These are phyloP conservation scores for Aspergillus novofumigatus DNA, from an alignment of 2,329 filamentous ascomycete species.

Conservation along the genomic window DNA sequence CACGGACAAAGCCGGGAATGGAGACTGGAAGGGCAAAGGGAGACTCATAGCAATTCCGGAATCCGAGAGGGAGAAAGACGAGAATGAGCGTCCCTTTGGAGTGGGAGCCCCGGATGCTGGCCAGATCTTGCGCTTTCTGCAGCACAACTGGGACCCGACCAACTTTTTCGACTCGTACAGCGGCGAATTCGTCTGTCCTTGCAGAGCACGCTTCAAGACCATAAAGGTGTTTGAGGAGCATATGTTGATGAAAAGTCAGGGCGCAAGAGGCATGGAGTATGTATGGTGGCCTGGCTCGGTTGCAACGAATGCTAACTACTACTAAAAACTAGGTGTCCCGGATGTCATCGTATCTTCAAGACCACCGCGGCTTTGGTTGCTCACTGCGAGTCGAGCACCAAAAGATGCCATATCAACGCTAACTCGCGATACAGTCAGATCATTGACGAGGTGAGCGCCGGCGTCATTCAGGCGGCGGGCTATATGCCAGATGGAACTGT, in stretches of 20 bases:
- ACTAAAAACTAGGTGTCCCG: slow-evolving; percentile 29
- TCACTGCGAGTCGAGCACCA: slow-evolving; percentile 37
- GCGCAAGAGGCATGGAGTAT: slow-evolving; percentile 16
- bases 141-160: slow-evolving; percentile 24
- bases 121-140: slow-evolving; percentile 11
- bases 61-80: background rate
- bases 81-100: slow-evolving; percentile 1
- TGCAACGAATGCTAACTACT: background rate
- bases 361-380: slow-evolving; percentile 35
- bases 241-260: slow-evolving; percentile 20
- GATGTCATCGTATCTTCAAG: slow-evolving; percentile 37
- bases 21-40: slow-evolving; percentile 6
- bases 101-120: slow-evolving; percentile 4
- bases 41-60: background rate
- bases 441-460: slow-evolving; percentile 37
- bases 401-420: slow-evolving; percentile 32
- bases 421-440: slow-evolving; percentile 28
- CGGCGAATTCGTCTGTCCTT: slow-evolving; percentile 33
- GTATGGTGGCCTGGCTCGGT: background rate
- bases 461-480: slow-evolving; percentile 32
- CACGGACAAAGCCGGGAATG: background rate
- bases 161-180: slow-evolving; percentile 28
- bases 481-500: slow-evolving; percentile 30
- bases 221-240: slow-evolving; percentile 30
- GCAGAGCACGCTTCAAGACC: slow-evolving; percentile 23